Conservation (phyloP, 2,329 filamentous ascomycete genomes). For the Colletotrichum sp. region DNA sequence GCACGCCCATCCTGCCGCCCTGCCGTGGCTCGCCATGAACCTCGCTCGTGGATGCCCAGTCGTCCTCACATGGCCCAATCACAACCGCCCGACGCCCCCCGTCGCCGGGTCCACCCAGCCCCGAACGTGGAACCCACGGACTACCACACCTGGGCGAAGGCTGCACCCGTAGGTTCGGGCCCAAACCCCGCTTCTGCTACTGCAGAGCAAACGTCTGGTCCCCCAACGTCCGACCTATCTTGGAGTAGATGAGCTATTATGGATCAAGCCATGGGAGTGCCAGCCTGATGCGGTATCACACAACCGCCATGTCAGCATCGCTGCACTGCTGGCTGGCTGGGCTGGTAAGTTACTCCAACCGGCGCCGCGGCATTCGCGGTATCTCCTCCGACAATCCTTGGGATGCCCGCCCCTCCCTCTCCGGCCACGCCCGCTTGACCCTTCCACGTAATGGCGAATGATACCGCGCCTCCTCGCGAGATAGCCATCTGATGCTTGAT, state of each 20-base stretch:
- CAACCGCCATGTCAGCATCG: slow-evolving; percentile 10
- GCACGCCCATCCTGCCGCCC: slow-evolving; percentile 13
- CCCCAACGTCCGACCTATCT: neutral
- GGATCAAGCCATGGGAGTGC: neutral
- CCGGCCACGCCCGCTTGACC: neutral
- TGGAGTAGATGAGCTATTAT: neutral
- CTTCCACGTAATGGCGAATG: slow-evolving; percentile 8
- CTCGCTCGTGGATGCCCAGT: neutral
- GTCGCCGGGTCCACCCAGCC: neutral
- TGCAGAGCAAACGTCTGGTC: neutral
- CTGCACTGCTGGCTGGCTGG: neutral
- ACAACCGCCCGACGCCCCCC: neutral
- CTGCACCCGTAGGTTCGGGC: slow-evolving; percentile 9
- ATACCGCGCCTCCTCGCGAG: neutral
- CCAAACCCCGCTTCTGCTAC: neutral
- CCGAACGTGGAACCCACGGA: slow-evolving; percentile 6
- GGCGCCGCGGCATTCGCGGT: slow-evolving; percentile 9
- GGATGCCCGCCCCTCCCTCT: neutral
- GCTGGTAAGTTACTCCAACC: neutral
- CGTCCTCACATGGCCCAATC: slow-evolving; percentile 1
- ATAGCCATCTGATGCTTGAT: slow-evolving; percentile 2
- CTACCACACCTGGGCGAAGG: neutral
- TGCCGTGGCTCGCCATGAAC: neutral
- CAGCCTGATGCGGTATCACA: slow-evolving; percentile 16
- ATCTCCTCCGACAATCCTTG: neutral